phyloP scores from a whole-genome alignment of 2,329 filamentous ascomycete genomes.

The Nothophaeocryptopus gaeumannii region DNA sequence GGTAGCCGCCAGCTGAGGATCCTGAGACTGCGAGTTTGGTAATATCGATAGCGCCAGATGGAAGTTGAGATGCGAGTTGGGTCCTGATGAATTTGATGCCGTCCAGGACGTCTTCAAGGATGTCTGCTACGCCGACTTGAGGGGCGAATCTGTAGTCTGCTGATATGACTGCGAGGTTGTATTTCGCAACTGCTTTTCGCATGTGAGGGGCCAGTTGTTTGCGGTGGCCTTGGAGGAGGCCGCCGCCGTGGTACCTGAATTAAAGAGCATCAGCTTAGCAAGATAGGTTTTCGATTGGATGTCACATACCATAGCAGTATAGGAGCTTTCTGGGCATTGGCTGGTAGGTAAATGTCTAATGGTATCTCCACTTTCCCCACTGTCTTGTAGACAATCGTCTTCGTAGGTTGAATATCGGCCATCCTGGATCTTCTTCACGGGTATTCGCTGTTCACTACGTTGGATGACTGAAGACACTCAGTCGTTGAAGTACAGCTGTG shows the following conservation, averaged over 20 bases:
- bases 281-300: no score
- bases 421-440: conserved; percentile 1
- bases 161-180: conserved; percentile 29
- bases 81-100: conserved; percentile 30
- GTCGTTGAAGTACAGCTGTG: no score
- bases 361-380: conserved; percentile 21
- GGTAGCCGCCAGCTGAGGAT: conserved; percentile 32
- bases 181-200: conserved; percentile 23
- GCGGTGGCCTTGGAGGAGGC: conserved; percentile 32
- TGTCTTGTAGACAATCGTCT: conserved; percentile 26
- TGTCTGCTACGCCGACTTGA: conserved; percentile 32
- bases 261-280: no score
- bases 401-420: conserved; percentile 18
- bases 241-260: conserved; percentile 25
- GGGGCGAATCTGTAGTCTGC: conserved; percentile 36
- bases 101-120: conserved; percentile 31
- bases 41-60: conserved; percentile 19
- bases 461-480: no score
- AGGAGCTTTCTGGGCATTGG: conserved; percentile 16
- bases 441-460: no score
- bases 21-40: conserved; percentile 30
- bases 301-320: conserved; percentile 22
- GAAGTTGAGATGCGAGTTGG: conserved; percentile 17
- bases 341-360: conserved; percentile 25
- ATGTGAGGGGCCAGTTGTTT: conserved; percentile 27